phyloP scores from a whole-genome alignment of 2,329 filamentous ascomycete genomes.

The Fusarium bactridioides region DNA sequence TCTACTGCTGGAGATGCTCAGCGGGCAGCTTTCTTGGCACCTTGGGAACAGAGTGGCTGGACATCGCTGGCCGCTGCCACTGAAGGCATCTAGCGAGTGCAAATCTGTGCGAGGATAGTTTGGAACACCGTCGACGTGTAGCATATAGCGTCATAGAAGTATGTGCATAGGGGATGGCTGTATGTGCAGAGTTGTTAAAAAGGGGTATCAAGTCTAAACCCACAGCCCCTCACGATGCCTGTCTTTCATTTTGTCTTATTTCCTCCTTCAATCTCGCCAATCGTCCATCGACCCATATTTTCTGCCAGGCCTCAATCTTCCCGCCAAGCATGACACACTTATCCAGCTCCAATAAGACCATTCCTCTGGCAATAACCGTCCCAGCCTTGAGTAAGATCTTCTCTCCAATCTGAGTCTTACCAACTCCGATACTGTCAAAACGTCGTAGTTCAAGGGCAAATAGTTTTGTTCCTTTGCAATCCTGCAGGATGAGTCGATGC shows the following conservation, averaged over 20 bases:
- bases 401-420: conserved; percentile 75
- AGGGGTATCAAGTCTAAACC: conserved; percentile 29
- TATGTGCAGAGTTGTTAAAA: conserved; percentile 1
- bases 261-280: conserved; percentile 73
- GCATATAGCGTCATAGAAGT: neutral
- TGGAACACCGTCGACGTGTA: conserved; percentile 4
- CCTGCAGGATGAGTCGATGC: conserved; percentile 85
- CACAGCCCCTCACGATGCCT: neutral
- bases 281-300: conserved; percentile 75
- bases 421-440: conserved; percentile 71
- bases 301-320: conserved; percentile 83
- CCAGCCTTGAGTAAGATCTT: conserved; percentile 78
- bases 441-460: conserved; percentile 76
- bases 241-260: conserved; percentile 51
- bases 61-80: conserved; percentile 54
- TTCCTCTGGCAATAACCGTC: conserved; percentile 74
- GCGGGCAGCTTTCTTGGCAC: conserved; percentile 78
- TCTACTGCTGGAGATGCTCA: conserved; percentile 78
- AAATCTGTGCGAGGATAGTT: neutral
- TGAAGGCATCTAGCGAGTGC: conserved; percentile 25
- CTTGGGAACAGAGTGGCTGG: conserved; percentile 78
- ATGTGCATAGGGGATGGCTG: neutral
- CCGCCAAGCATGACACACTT: conserved; percentile 81
- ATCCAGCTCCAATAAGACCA: conserved; percentile 77
- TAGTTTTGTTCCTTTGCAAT: conserved; percentile 72